A percentile compares a stretch with the other conserved stretches of the same genome.
phyloP scores from a whole-genome alignment of 2,329 filamentous ascomycete genomes.

The Neofusicoccum parvum region DNA sequence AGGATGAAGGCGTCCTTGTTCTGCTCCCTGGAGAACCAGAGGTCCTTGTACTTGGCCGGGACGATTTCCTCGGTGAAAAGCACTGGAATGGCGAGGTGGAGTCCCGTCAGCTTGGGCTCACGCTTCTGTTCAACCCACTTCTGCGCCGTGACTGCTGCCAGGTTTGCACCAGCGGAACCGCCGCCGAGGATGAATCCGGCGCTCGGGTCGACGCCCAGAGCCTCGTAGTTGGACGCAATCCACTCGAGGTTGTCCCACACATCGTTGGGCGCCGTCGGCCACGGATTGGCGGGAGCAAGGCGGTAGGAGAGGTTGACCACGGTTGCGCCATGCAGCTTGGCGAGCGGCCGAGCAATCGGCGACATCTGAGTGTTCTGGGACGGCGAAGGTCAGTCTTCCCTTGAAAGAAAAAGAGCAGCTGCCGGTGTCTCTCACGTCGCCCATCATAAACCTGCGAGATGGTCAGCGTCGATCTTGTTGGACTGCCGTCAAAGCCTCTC shows the following conservation, averaged over 20 bases:
- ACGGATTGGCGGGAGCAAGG: not conserved
- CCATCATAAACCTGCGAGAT: not conserved
- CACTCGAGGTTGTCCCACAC: conserved; percentile 31
- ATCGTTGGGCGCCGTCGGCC: not conserved
- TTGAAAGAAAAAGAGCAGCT: not conserved
- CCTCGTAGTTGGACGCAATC: conserved; percentile 23
- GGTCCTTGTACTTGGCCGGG: not conserved
- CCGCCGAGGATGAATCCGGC: conserved; percentile 9
- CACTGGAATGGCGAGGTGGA: not conserved
- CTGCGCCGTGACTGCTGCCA: conserved; percentile 1
- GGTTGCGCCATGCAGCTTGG: not conserved
- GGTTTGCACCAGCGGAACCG: not conserved
- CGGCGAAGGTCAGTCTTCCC: not conserved
- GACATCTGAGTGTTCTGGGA: not conserved
- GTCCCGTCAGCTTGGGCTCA: not conserved
- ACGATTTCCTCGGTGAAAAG: not conserved
- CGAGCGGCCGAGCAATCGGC: not conserved
- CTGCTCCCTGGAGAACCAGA: conserved; percentile 9
- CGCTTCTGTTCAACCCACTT: not conserved
- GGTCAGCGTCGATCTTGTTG: not conserved
- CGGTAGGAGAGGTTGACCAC: not conserved
- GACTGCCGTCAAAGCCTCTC: not conserved
- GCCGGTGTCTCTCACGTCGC: not conserved
- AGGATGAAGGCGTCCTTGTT: conserved; percentile 1
- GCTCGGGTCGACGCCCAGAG: not conserved